phyloP scores from a whole-genome alignment of 2,329 filamentous ascomycete species.

The Colletotrichum sublineola region DNA sequence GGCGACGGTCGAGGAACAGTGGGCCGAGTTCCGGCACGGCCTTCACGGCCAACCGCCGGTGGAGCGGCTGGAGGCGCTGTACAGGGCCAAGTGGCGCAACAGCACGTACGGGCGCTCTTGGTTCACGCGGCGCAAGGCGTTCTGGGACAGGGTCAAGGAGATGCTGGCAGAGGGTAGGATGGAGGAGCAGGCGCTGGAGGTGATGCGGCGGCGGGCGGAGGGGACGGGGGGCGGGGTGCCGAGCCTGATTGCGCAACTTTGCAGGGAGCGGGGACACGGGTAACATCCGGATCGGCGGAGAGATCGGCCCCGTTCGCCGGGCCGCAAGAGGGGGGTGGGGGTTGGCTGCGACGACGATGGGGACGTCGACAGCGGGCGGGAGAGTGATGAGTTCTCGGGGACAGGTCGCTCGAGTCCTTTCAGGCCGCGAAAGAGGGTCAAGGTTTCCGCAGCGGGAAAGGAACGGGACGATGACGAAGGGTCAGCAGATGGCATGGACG shows the following conservation, averaged over 20 bases:
- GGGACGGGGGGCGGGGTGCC: constrained; percentile 15
- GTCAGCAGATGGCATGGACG: neutral
- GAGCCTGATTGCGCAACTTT: constrained; percentile 18
- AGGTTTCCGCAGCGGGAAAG: neutral
- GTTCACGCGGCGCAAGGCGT: constrained; percentile 39
- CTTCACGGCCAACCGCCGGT: constrained; percentile 30
- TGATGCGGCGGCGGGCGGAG: constrained; percentile 10
- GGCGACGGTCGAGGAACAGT: constrained; percentile 35
- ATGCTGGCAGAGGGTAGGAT: constrained; percentile 22
- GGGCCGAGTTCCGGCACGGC: constrained; percentile 41
- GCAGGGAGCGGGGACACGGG: constrained; percentile 9
- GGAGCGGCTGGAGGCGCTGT: constrained; percentile 30
- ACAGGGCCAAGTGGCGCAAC: constrained; percentile 38
- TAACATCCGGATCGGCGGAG: neutral
- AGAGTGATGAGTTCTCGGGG: neutral
- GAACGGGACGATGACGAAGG: neutral
- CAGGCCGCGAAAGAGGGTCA: neutral
- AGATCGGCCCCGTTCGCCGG: neutral
- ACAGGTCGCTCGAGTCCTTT: neutral
- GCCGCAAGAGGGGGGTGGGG: neutral
- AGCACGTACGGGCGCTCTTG: constrained; percentile 30
- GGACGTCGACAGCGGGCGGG: neutral
- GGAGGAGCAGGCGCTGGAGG: constrained; percentile 27
- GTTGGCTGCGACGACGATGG: neutral
- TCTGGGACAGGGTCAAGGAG: constrained; percentile 37